Evolutionary conservation across 139 green algal genomes (phyloP).

Genomic region (Chlorella sp.): DNA sequence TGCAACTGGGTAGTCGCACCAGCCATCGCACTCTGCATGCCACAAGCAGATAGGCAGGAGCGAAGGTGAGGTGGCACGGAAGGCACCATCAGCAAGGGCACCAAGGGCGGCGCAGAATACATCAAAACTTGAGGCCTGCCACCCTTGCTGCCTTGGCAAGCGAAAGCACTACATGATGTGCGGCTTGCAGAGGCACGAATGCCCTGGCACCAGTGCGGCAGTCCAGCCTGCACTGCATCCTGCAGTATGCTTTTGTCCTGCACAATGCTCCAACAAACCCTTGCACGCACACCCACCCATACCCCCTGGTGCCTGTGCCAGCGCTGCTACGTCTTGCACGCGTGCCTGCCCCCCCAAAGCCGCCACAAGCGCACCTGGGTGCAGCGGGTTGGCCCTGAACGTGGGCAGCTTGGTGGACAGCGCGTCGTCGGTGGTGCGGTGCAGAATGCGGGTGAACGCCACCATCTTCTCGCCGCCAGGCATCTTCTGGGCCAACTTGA

Average conservation of each 20-base stretch:
- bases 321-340: too few relatives aligned
- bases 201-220: too few relatives aligned
- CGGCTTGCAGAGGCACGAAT: not conserved
- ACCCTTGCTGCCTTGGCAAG: too few relatives aligned
- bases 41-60: too few relatives aligned
- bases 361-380: constrained; percentile 19
- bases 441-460: constrained; percentile 90
- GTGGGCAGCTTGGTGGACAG: constrained; percentile 78
- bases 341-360: not conserved
- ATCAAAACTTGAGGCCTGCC: too few relatives aligned
- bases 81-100: not conserved
- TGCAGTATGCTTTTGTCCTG: not conserved
- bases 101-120: too few relatives aligned
- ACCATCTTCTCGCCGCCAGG: constrained; percentile 77
- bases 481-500: constrained; percentile 74
- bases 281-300: too few relatives aligned
- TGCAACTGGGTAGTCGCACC: constrained; percentile 90
- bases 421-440: constrained; percentile 74
- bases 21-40: constrained; percentile 59
- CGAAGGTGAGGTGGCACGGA: not conserved
- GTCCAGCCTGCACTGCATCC: too few relatives aligned
- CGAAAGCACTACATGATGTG: not conserved
- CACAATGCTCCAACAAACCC: not conserved
- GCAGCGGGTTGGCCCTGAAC: constrained; percentile 60
- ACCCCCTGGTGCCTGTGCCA: too few relatives aligned